Conservation (phyloP, 805 yeast genomes). For the Sungouiella blattae region DNA sequence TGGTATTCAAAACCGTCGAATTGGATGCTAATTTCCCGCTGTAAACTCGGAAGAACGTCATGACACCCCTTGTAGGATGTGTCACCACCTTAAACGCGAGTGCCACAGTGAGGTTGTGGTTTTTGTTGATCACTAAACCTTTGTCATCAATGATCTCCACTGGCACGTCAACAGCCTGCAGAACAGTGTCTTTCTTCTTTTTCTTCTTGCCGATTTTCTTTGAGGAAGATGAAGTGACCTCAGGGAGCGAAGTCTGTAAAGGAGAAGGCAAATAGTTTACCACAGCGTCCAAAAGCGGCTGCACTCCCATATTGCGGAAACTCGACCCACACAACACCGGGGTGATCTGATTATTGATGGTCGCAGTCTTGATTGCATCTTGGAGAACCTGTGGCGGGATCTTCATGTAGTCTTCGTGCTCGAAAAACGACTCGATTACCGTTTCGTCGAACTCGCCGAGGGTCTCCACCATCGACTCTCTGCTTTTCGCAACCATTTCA, state of each 20-base stretch:
- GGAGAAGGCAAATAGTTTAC: conserved; percentile 82
- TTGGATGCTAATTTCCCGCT: conserved; percentile 70
- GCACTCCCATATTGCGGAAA: conserved; percentile 90
- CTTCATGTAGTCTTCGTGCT: conserved; percentile 65
- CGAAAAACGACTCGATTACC: conserved; percentile 73
- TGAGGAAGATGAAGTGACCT: conserved; percentile 32
- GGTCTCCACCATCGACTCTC: conserved; percentile 80
- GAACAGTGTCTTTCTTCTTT: conserved; percentile 15
- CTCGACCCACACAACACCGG: conserved; percentile 94
- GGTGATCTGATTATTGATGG: conserved; percentile 53
- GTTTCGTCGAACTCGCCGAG: conserved; percentile 79
- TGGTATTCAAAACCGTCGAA: conserved; percentile 60
- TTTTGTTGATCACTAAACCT: conserved; percentile 54
- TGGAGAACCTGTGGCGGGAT: conserved; percentile 57
- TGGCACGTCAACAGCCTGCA: conserved; percentile 21
- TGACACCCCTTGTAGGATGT: conserved; percentile 76
- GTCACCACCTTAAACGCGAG: conserved; percentile 89
- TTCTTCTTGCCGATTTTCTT: conserved; percentile 14
- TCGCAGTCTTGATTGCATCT: conserved; percentile 59
- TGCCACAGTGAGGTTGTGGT: conserved; percentile 65
- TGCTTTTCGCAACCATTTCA: conserved; percentile 50
- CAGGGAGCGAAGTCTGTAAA: conserved; percentile 56
- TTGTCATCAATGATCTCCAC: conserved; percentile 34
- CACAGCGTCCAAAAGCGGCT: conserved; percentile 64
- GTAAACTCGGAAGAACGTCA: conserved; percentile 86